Evolutionary conservation across 352 stramenopile species (phyloP).

Genomic region (Pilasporangium apinafurcum): DNA sequence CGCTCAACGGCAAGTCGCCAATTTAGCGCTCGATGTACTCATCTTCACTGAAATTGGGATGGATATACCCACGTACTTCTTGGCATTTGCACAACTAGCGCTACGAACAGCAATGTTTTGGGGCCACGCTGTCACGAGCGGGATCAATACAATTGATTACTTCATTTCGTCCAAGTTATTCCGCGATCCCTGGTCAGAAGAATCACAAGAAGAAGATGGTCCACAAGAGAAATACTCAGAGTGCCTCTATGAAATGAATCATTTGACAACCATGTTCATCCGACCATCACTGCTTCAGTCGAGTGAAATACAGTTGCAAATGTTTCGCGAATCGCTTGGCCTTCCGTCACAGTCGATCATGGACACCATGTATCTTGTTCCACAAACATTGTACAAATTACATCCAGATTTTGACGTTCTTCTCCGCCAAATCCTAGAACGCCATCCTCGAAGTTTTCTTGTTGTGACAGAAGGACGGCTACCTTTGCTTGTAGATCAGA

Average conservation of each 20-base stretch:
- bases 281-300: constrained; percentile 2
- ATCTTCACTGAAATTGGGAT: constrained; percentile 67
- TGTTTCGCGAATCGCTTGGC: constrained; percentile 3
- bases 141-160: constrained; percentile 49
- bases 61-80: constrained; percentile 43
- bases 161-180: constrained; percentile 54
- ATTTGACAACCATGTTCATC: constrained; percentile 41
- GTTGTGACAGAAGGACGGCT: constrained; percentile 22
- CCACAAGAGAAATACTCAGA: constrained; percentile 33
- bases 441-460: constrained; percentile 19
- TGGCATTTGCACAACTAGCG: constrained; percentile 43
- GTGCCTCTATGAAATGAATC: constrained; percentile 50
- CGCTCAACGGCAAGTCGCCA: constrained; percentile 20
- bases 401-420: constrained; percentile 54
- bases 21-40: constrained; percentile 43
- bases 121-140: constrained; percentile 53
- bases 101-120: constrained; percentile 43
- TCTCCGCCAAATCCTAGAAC: constrained; percentile 25
- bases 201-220: background rate
- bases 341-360: constrained; percentile 6
- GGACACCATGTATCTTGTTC: constrained; percentile 37
- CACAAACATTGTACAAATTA: constrained; percentile 70
- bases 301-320: background rate
- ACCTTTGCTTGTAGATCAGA: constrained; percentile 17
- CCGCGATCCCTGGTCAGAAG: background rate